These are phyloP conservation scores for Bruguiera parviflora DNA, from an alignment of 345 rosid species.

Conservation along the genomic window DNA sequence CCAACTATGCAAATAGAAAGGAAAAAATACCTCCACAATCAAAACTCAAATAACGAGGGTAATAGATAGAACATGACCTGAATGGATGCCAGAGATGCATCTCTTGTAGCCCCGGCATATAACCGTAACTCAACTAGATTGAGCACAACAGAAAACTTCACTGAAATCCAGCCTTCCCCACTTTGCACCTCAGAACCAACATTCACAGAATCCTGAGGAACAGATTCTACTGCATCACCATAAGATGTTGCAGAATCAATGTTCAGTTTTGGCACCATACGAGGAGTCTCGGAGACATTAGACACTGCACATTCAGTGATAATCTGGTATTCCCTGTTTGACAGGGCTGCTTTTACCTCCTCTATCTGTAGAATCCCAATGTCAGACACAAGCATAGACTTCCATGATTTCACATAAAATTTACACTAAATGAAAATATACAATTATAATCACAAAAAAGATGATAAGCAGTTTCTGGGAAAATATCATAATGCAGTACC, in stretches of 20 bases:
- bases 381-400: slow-evolving; percentile 17
- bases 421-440: slow-evolving; percentile 7
- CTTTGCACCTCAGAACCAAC: slow-evolving; percentile 30
- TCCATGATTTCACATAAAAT: not conserved
- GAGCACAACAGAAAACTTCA: slow-evolving; percentile 67
- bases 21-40: not conserved
- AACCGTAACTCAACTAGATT: slow-evolving; percentile 74
- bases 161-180: slow-evolving; percentile 54
- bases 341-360: slow-evolving; percentile 71
- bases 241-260: slow-evolving; percentile 42
- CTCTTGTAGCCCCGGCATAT: slow-evolving; percentile 64
- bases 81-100: slow-evolving; percentile 73
- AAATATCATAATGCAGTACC: slow-evolving; percentile 43
- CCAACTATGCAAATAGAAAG: slow-evolving; percentile 10
- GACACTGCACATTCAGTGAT: slow-evolving; percentile 82
- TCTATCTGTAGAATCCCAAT: slow-evolving; percentile 59
- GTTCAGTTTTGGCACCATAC: slow-evolving; percentile 52
- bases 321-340: slow-evolving; percentile 83
- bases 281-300: slow-evolving; percentile 79
- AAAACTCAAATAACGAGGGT: not conserved
- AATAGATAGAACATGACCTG: slow-evolving; percentile 43
- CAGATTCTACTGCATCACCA: slow-evolving; percentile 38
- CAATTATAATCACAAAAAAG: not conserved
- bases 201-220: slow-evolving; percentile 39
- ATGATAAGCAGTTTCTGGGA: not conserved